These are phyloP conservation scores for Schizothecium vesticola DNA, from an alignment of 495 filamentous ascomycete species.

Conservation along the genomic window DNA sequence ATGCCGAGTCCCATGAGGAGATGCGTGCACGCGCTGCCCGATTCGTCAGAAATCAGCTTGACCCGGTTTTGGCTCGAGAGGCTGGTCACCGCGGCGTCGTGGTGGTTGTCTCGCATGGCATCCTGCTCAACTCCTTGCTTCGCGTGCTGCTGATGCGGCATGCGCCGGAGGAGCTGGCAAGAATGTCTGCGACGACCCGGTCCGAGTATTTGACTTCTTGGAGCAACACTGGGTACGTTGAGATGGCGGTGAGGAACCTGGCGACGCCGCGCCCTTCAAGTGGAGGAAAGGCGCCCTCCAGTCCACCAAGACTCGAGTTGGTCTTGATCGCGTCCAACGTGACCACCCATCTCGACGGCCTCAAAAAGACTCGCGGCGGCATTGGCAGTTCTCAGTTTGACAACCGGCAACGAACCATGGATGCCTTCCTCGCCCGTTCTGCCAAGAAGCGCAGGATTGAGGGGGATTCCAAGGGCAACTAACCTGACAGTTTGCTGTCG, in stretches of 20 bases:
- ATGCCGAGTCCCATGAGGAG: conserved; percentile 54
- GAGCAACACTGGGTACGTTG: conserved; percentile 42
- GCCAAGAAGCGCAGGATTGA: conserved; percentile 45
- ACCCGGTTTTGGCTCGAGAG: conserved; percentile 46
- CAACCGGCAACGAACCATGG: conserved; percentile 62
- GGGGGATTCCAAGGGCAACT: not conserved
- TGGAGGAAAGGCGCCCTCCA: not conserved
- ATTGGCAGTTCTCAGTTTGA: conserved; percentile 73
- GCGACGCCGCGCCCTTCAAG: not conserved
- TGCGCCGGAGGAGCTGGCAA: conserved; percentile 15
- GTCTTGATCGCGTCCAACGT: not conserved
- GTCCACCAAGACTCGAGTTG: not conserved
- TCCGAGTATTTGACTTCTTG: conserved; percentile 27
- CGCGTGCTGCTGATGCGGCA: conserved; percentile 47
- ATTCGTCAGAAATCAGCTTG: conserved; percentile 59
- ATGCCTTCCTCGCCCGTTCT: conserved; percentile 60
- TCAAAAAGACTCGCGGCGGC: conserved; percentile 71
- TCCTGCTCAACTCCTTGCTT: conserved; percentile 67
- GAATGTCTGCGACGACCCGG: not conserved
- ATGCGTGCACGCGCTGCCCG: conserved; percentile 56
- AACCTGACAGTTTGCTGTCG: not conserved
- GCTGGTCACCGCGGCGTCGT: conserved; percentile 14
- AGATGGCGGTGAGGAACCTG: conserved; percentile 12
- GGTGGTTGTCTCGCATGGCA: conserved; percentile 73
- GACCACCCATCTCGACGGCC: conserved; percentile 54